Evolutionary conservation across 2,329 filamentous ascomycete species (phyloP).

Genomic region (Corinectria fuckeliana): DNA sequence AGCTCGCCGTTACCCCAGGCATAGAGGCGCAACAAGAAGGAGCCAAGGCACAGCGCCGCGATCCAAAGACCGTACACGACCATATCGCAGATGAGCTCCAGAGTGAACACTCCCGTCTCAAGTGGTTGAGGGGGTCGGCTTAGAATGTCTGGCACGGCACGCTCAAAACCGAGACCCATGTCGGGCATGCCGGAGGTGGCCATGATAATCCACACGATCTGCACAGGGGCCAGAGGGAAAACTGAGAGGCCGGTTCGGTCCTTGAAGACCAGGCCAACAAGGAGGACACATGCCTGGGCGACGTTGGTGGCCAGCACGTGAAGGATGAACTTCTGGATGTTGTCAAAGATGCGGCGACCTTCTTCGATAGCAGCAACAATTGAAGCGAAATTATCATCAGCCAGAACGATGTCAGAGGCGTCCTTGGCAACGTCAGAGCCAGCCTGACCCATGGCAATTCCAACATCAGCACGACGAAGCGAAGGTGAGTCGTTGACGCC

Average conservation of each 20-base stretch:
- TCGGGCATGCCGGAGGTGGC: slow-evolving; percentile 77
- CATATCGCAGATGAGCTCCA: slow-evolving; percentile 71
- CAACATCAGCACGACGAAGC: slow-evolving; percentile 72
- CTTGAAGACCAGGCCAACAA: slow-evolving; percentile 77
- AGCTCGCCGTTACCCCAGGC: slow-evolving; percentile 67
- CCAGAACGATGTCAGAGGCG: slow-evolving; percentile 71
- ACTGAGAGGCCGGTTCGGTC: slow-evolving; percentile 69
- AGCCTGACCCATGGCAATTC: slow-evolving; percentile 70
- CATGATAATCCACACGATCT: slow-evolving; percentile 85
- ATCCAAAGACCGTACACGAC: slow-evolving; percentile 74
- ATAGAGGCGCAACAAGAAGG: slow-evolving; percentile 70
- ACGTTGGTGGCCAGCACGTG: slow-evolving; percentile 75
- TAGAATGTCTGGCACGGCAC: slow-evolving; percentile 73
- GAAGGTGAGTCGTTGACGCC: slow-evolving; percentile 78
- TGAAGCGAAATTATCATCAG: slow-evolving; percentile 76
- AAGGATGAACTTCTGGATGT: slow-evolving; percentile 77
- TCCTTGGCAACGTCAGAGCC: slow-evolving; percentile 70
- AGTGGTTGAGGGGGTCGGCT: slow-evolving; percentile 69
- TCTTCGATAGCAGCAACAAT: slow-evolving; percentile 76
- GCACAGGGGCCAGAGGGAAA: slow-evolving; percentile 76
- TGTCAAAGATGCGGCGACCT: slow-evolving; percentile 75
- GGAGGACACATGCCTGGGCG: slow-evolving; percentile 71
- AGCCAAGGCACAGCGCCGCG: slow-evolving; percentile 65
- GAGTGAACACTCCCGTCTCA: slow-evolving; percentile 67
- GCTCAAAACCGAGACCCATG: slow-evolving; percentile 79